Conservation (phyloP, 2,329 filamentous ascomycete genomes). For the Alternaria sp. region DNA sequence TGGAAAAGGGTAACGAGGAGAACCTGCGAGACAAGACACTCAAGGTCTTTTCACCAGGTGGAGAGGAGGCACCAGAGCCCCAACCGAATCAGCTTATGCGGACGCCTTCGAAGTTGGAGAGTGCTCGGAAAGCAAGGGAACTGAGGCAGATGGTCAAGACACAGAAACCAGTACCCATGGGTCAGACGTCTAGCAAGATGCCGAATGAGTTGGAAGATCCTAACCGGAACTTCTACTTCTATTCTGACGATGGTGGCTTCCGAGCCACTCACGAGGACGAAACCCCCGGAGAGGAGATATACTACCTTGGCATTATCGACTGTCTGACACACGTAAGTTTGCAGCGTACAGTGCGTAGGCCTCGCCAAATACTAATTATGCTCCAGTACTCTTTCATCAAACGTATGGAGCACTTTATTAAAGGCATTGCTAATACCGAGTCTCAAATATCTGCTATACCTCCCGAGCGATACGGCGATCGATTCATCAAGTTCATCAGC, state of each 20-base stretch:
- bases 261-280: constrained; percentile 92
- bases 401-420: constrained; percentile 96
- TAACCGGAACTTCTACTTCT: constrained; percentile 82
- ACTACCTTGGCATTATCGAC: constrained; percentile 98
- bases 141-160: constrained; percentile 89
- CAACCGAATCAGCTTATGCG: constrained; percentile 75
- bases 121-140: constrained; percentile 86
- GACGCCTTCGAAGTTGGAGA: constrained; percentile 93
- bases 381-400: constrained; percentile 88
- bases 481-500: constrained; percentile 91
- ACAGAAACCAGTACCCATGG: constrained; percentile 92
- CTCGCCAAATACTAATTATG: constrained; percentile 28
- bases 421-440: constrained; percentile 83
- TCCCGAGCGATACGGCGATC: constrained; percentile 87
- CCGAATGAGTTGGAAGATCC: constrained; percentile 76
- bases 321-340: constrained; percentile 88
- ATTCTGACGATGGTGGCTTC: constrained; percentile 92
- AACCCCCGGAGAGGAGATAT: constrained; percentile 84
- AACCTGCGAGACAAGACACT: constrained; percentile 89
- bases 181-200: constrained; percentile 82
- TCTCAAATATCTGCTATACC: constrained; percentile 91
- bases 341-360: neutral
- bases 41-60: constrained; percentile 90
- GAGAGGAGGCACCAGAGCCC: constrained; percentile 59
- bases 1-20: constrained; percentile 90